Evolutionary conservation across 495 filamentous ascomycete species (phyloP).

Genomic region (Trichoderma virens): DNA sequence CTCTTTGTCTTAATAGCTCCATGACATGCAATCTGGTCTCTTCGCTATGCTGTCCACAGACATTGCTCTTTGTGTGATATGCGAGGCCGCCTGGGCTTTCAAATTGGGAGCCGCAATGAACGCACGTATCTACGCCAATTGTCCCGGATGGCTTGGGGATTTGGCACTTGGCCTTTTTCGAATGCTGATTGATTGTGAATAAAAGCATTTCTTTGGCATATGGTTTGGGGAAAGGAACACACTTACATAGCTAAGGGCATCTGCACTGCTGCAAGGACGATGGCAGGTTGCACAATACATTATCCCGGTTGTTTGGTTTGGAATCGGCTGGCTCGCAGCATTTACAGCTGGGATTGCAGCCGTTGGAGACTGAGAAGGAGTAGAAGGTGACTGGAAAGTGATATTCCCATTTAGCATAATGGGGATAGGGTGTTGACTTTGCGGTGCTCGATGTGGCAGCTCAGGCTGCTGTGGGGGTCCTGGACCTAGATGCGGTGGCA

Average conservation of each 20-base stretch:
- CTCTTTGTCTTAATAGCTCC: background rate
- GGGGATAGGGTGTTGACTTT: background rate
- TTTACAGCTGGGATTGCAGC: background rate
- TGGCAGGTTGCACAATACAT: constrained; percentile 28
- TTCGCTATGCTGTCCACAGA: constrained; percentile 23
- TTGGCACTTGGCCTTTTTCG: constrained; percentile 30
- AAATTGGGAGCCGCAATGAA: constrained; percentile 34
- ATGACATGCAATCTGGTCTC: background rate
- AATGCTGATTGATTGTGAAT: constrained; percentile 24
- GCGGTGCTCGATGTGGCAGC: background rate
- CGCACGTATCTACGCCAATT: constrained; percentile 28
- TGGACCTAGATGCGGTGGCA: background rate
- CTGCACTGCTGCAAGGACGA: constrained; percentile 26
- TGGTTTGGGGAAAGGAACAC: background rate
- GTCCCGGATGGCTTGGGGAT: constrained; percentile 20
- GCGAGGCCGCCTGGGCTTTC: constrained; percentile 23
- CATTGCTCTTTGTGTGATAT: constrained; percentile 24
- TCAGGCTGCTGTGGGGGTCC: constrained; percentile 4
- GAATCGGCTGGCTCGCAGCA: no score
- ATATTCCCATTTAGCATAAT: no score
- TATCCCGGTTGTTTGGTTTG: background rate
- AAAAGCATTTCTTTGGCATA: background rate
- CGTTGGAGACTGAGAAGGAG: background rate
- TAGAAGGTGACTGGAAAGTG: no score
- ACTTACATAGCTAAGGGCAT: constrained; percentile 36